Base-by-base conservation (phyloP, 352 stramenopile species). In the Thraustochytrium striatum region DNA sequence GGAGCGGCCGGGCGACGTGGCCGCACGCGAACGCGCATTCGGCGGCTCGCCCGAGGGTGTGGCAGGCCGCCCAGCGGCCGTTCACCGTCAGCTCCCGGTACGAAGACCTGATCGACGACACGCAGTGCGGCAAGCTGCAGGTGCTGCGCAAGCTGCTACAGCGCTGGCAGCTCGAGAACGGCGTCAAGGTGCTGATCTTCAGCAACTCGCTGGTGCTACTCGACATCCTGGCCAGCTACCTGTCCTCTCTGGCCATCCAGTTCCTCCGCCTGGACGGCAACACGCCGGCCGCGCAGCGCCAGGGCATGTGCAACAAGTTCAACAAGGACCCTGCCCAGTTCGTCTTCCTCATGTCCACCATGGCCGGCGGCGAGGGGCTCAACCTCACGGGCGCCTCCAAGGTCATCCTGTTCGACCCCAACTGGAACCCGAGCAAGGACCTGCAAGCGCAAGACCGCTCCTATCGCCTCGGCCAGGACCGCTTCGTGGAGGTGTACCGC, bases 371-470 rank as follows among this genome's bases (percentile, higher is more conserved):
- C 35, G 81, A 90, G 65, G 87, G 87, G 21, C 62, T 92, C 0
- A 92, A 90, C 72, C 82, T 91, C 9, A 90, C 85, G 55, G 72
- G 68, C 21, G 83, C 79, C 75, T 83, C 86, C 69, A 72, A 75
- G 30, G 85, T 83, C 7, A 81, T 89, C 33, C 59, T 89, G n/a
- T 88, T 85, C 70, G 69, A 87, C 81, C 83, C 87, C 1, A 85
- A 87, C 81, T 92, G 86, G 86, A 93, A 91, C 81, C 87, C 87
- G 33, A 86, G 72, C 43, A 85, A 85, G 36, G 88, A 93, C 50
- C 82, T 89, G 57, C 87, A 92, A 68, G 85, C 86, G 69, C 86
- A 91, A 81, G 85, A 88, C 79, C 83, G 85, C 50, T 82, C 86
- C 38, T 91, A 87, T 78, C 83, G 88, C 30, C 89, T 93, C 82